Conservation (phyloP, 2,329 filamentous ascomycete genomes). For the Pseudofabraea citricarpa region DNA sequence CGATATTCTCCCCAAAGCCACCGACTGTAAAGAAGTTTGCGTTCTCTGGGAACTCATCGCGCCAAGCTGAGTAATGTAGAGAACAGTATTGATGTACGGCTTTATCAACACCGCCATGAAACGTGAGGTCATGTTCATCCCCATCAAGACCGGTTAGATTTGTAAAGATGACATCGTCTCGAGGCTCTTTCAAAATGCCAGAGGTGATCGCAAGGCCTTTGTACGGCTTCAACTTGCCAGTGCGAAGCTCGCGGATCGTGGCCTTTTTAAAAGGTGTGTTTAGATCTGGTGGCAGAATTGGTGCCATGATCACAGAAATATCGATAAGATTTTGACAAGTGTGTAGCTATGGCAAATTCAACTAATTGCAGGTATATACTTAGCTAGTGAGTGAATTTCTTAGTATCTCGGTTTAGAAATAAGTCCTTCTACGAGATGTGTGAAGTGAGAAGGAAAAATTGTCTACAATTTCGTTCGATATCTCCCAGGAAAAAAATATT, state of each 20-base stretch:
- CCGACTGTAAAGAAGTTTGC: slow-evolving; percentile 49
- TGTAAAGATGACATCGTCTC: slow-evolving; percentile 13
- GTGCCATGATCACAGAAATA: too few species aligned
- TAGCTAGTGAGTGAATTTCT: too few species aligned
- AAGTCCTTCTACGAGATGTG: too few species aligned
- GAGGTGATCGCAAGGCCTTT: slow-evolving; percentile 45
- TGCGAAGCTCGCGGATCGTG: slow-evolving; percentile 50
- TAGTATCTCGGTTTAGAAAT: too few species aligned
- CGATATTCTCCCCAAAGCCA: slow-evolving; percentile 62
- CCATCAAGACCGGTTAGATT: slow-evolving; percentile 41
- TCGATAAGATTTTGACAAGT: too few species aligned
- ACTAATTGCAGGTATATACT: too few species aligned
- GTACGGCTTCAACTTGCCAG: slow-evolving; percentile 51
- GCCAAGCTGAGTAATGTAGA: slow-evolving; percentile 52
- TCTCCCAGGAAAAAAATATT: too few species aligned
- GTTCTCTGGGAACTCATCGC: slow-evolving; percentile 43
- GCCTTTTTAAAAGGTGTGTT: slow-evolving; percentile 12
- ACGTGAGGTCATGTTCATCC: slow-evolving; percentile 58
- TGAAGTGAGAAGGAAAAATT: too few species aligned
- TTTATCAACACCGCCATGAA: slow-evolving; percentile 60
- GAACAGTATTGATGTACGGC: slow-evolving; percentile 55
- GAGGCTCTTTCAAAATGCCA: slow-evolving; percentile 39
- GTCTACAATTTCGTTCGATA: too few species aligned
- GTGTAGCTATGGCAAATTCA: too few species aligned
- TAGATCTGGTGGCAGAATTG: too few species aligned